Base-by-base conservation (phyloP, 1,139 yeast species). In the Ogataea hybrid region DNA sequence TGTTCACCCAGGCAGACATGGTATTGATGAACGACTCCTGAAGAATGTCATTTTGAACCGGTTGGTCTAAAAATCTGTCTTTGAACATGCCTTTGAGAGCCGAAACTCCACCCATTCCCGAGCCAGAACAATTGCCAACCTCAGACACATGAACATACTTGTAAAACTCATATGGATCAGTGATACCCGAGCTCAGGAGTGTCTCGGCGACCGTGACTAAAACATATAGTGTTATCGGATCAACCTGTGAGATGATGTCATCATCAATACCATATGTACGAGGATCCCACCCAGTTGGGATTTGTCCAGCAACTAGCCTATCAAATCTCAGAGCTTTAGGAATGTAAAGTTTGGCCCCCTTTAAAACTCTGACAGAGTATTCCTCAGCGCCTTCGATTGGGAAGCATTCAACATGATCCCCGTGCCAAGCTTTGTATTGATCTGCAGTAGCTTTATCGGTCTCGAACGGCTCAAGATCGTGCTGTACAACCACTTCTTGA, bases 91-190 rank as follows among this genome's bases (percentile, higher is more conserved):
- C 97, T 69, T 95, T 86, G 63, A 92, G 72, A 44, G 98, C 98
- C 57, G 84, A 68, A 54, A 90, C 95, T 83, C 98, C 98, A 70
- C 98, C 98, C 95, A 92, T 90, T 80, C 98, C 98, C 45, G 97
- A 89, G 74, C 98, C 98, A 40, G 96, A 85, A 77, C 97, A 89
- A 79, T 92, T 92, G 74, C 98, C 98, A 56, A 92, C 90, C 70
- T 92, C 97, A 39, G 97, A 89, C 49, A 92, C 95, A 67, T 92
- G 98, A 44, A 94, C 96, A 63, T 92, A 94, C 71, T 92, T 84
- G 78, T 92, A 92, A 77, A 94, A 88, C 73, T 92, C 98, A 65
- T 88, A 92, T 51, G 98, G 98, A 67, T 92, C 98, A 48, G 96
- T 88, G 60, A 92, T 72, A 83, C 98, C 98, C 53, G 97, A 80